These are phyloP conservation scores for Ailanthus altissimus DNA, from an alignment of 345 rosid species.

Conservation along the genomic window DNA sequence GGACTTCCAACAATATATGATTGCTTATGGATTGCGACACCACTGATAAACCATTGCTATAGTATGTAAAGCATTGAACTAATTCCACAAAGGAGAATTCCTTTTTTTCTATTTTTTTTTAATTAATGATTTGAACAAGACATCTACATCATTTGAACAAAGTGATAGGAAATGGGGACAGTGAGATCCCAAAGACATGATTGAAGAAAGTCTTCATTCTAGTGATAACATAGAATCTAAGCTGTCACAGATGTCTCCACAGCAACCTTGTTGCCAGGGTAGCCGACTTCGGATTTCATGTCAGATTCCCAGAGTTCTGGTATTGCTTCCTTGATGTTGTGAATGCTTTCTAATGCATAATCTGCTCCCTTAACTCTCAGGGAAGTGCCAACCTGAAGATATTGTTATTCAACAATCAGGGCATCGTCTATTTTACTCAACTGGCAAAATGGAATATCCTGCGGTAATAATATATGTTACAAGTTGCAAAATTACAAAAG, in stretches of 20 bases:
- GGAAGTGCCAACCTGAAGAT: slow-evolving; percentile 64
- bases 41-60: slow-evolving; percentile 15
- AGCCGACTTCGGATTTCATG: slow-evolving; percentile 50
- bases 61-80: background rate
- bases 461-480: no score
- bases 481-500: background rate
- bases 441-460: background rate
- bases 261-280: slow-evolving; percentile 51
- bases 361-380: slow-evolving; percentile 69
- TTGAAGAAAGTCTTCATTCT: background rate
- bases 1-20: slow-evolving; percentile 11
- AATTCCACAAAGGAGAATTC: background rate
- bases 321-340: slow-evolving; percentile 66
- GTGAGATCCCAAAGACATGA: slow-evolving; percentile 14
- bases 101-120: background rate
- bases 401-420: background rate
- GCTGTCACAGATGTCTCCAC: slow-evolving; percentile 86
- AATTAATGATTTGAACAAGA: slow-evolving; percentile 22
- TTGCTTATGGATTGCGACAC: slow-evolving; percentile 26
- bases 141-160: slow-evolving; percentile 32
- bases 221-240: slow-evolving; percentile 25
- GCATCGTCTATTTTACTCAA: background rate
- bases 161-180: slow-evolving; percentile 15
- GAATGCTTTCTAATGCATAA: slow-evolving; percentile 75
- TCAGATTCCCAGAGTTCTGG: slow-evolving; percentile 70